Conservation (phyloP, 2,329 filamentous ascomycete genomes). For the Trichoderma lentiforme region DNA sequence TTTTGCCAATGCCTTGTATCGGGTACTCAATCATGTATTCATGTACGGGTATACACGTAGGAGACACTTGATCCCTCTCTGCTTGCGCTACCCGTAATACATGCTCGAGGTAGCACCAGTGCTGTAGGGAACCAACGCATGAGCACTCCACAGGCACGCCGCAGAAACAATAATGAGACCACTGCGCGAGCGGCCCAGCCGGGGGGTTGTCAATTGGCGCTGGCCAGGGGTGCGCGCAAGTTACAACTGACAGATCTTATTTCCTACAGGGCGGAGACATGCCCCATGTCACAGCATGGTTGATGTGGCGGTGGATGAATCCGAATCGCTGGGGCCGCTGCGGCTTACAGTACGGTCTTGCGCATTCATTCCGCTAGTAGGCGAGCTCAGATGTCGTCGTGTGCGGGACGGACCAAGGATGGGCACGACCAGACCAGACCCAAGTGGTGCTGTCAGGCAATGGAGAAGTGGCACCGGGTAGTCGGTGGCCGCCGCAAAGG, state of each 20-base stretch:
- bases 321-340: slow-evolving; percentile 29
- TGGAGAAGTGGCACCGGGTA: neutral
- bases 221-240: slow-evolving; percentile 18
- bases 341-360: slow-evolving; percentile 10
- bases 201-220: slow-evolving; percentile 14
- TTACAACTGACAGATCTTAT: slow-evolving; percentile 29
- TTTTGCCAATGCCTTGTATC: neutral
- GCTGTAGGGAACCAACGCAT: neutral
- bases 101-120: neutral
- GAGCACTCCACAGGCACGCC: slow-evolving; percentile 6
- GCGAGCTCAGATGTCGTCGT: slow-evolving; percentile 5
- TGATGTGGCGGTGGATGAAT: slow-evolving; percentile 26
- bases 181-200: slow-evolving; percentile 17
- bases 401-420: neutral
- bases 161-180: slow-evolving; percentile 17
- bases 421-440: neutral
- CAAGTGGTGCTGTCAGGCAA: neutral
- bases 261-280: slow-evolving; percentile 23
- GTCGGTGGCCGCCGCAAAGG: neutral
- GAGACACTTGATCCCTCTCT: neutral
- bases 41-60: neutral
- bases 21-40: neutral
- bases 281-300: slow-evolving; percentile 18
- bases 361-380: slow-evolving; percentile 10
- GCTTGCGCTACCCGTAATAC: neutral